Evolutionary conservation across 2,329 filamentous ascomycete species (phyloP).

Genomic region (Alternaria sp.): DNA sequence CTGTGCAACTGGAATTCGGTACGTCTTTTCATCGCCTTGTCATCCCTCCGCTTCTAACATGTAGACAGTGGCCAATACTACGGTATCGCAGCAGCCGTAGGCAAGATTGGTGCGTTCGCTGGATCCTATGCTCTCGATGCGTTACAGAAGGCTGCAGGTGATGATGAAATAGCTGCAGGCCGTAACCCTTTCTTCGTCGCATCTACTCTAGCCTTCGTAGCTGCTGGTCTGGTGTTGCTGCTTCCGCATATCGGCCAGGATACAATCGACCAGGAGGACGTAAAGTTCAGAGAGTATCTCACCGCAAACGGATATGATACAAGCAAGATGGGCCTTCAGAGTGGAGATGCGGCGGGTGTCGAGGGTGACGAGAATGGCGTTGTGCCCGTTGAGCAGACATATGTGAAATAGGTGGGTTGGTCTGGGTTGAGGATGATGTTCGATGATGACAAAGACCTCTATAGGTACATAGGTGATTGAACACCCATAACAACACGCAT

Average conservation of each 20-base stretch:
- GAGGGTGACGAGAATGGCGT: slow-evolving; percentile 24
- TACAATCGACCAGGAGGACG: slow-evolving; percentile 81
- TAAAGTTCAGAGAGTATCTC: slow-evolving; percentile 77
- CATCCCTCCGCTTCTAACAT: neutral
- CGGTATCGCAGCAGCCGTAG: slow-evolving; percentile 74
- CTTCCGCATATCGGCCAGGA: slow-evolving; percentile 83
- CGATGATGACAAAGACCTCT: neutral
- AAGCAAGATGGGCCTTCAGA: slow-evolving; percentile 58
- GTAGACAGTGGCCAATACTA: slow-evolving; percentile 71
- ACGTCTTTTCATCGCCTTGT: slow-evolving; percentile 11
- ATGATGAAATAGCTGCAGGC: slow-evolving; percentile 61
- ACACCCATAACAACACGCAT: neutral
- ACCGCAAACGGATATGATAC: slow-evolving; percentile 79
- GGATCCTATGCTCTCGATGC: slow-evolving; percentile 84
- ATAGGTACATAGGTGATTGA: neutral
- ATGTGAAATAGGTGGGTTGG: neutral
- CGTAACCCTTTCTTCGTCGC: slow-evolving; percentile 94
- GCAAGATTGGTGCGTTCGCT: slow-evolving; percentile 84
- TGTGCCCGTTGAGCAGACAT: slow-evolving; percentile 15
- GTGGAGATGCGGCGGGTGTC: slow-evolving; percentile 8
- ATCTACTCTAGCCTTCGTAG: slow-evolving; percentile 76
- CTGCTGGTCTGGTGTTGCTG: slow-evolving; percentile 69
- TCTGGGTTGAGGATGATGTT: neutral
- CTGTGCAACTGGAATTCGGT: slow-evolving; percentile 80
- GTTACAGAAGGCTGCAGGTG: slow-evolving; percentile 52